These are phyloP conservation scores for Hibiscus trionum DNA, from an alignment of 345 rosid species.

Conservation along the genomic window DNA sequence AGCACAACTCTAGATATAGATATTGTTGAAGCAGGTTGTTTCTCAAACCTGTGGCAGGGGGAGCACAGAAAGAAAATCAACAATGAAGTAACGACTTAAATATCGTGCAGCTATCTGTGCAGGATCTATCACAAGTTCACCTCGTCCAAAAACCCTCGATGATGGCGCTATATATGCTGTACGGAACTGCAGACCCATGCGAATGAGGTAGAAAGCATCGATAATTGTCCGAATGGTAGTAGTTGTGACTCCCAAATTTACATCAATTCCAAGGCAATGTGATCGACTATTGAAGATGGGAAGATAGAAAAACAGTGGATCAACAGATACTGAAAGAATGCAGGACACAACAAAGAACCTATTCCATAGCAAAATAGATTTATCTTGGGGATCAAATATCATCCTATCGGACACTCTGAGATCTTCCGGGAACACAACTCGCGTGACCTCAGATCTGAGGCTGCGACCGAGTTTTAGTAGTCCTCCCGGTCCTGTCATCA, in stretches of 20 bases:
- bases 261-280: conserved; percentile 57
- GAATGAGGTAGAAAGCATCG: conserved; percentile 55
- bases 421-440: conserved; percentile 72
- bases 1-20: neutral
- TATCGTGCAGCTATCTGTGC: conserved; percentile 65
- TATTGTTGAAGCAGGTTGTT: neutral
- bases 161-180: conserved; percentile 86
- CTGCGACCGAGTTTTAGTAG: conserved; percentile 49
- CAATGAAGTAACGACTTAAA: conserved; percentile 51
- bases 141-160: conserved; percentile 82
- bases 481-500: conserved; percentile 57
- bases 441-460: conserved; percentile 40
- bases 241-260: conserved; percentile 45
- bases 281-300: conserved; percentile 49
- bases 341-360: conserved; percentile 68
- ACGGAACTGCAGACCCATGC: conserved; percentile 71
- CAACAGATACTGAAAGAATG: conserved; percentile 64
- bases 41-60: conserved; percentile 71
- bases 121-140: conserved; percentile 84
- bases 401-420: conserved; percentile 60
- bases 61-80: conserved; percentile 66
- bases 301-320: conserved; percentile 75
- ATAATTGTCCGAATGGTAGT: conserved; percentile 48
- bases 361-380: conserved; percentile 67
- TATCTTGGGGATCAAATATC: conserved; percentile 80